phyloP scores from a whole-genome alignment of 371 early-diverging fungal species.

The Mortierella sp. region DNA sequence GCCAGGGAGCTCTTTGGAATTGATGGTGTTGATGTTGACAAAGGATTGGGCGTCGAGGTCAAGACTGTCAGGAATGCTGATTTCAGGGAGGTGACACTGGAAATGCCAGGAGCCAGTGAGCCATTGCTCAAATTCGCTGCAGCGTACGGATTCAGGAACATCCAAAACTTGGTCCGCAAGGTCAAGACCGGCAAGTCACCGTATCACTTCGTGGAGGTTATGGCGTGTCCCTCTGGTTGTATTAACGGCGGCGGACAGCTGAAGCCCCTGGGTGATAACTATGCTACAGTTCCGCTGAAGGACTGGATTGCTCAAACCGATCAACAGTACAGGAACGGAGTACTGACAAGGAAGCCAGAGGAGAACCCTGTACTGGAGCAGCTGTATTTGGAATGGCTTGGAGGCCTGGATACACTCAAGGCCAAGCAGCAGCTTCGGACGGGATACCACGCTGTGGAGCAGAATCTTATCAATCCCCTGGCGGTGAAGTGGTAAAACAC shows the following conservation, averaged over 20 bases:
- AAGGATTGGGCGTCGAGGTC: slow-evolving; percentile 56
- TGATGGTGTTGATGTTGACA: slow-evolving; percentile 58
- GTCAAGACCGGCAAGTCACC: slow-evolving; percentile 73
- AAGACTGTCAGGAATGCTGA: slow-evolving; percentile 86
- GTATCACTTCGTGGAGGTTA: slow-evolving; percentile 96
- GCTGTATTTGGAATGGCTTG: slow-evolving; percentile 58
- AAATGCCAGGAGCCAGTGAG: slow-evolving; percentile 56
- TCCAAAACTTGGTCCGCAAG: slow-evolving; percentile 94
- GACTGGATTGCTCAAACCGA: slow-evolving; percentile 62
- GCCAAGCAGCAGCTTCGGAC: slow-evolving; percentile 74
- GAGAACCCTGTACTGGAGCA: slow-evolving; percentile 41
- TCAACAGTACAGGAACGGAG: slow-evolving; percentile 58
- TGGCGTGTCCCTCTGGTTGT: slow-evolving; percentile 95
- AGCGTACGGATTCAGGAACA: slow-evolving; percentile 96
- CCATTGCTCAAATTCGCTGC: slow-evolving; percentile 80
- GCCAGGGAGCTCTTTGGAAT: slow-evolving; percentile 82
- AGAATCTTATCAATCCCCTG: slow-evolving; percentile 69
- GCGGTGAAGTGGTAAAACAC: slow-evolving; percentile 76
- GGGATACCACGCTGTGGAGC: slow-evolving; percentile 80
- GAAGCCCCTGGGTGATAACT: slow-evolving; percentile 49
- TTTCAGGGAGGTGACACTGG: slow-evolving; percentile 75
- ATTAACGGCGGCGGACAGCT: slow-evolving; percentile 94
- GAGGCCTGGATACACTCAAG: slow-evolving; percentile 55
- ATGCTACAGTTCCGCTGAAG: slow-evolving; percentile 50
- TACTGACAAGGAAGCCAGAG: slow-evolving; percentile 30